Percentiles rank a stretch among this genome's conserved stretches.
Conservation (phyloP, 2,329 filamentous ascomycete genomes). For the Talaromyces verruculosus region DNA sequence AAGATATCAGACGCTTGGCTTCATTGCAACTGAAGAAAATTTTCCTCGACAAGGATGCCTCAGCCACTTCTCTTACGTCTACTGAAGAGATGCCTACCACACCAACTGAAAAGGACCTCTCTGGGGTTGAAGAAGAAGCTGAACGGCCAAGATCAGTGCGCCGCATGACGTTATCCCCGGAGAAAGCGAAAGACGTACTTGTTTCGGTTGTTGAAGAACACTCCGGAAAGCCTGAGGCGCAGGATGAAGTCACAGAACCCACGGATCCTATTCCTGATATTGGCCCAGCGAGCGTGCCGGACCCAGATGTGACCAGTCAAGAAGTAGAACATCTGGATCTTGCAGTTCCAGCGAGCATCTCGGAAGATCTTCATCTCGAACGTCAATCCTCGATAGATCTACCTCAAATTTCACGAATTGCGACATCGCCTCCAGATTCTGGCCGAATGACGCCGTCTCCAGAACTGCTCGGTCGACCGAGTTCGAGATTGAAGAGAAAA, state of each 20-base stretch:
- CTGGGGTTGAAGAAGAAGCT: conserved; percentile 32
- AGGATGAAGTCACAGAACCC: conserved; percentile 26
- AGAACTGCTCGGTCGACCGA: conserved; percentile 20
- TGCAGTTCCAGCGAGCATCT: conserved; percentile 44
- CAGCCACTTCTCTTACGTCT: conserved; percentile 69
- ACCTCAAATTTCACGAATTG: conserved; percentile 16
- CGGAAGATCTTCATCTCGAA: conserved; percentile 26
- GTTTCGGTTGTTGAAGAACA: conserved; percentile 67
- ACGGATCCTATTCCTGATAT: conserved; percentile 24
- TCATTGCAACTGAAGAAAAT: conserved; percentile 92
- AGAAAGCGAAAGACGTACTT: conserved; percentile 64
- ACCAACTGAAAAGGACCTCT: conserved; percentile 36
- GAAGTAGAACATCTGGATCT: conserved; percentile 64
- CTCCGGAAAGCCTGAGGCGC: conserved; percentile 40
- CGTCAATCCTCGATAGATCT: conserved; percentile 19
- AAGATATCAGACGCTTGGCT: conserved; percentile 88
- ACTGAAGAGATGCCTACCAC: conserved; percentile 63
- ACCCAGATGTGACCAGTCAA: conserved; percentile 34
- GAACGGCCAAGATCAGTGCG: conserved; percentile 35
- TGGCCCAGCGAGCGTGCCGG: conserved; percentile 25
- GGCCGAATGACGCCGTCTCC: conserved; percentile 22
- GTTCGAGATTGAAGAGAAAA: conserved; percentile 21
- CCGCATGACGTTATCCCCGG: conserved; percentile 54
- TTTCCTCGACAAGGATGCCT: conserved; percentile 82
- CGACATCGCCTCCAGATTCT: conserved; percentile 16